Conservation (phyloP, 805 yeast species). For the Hanseniaspora vineae region DNA sequence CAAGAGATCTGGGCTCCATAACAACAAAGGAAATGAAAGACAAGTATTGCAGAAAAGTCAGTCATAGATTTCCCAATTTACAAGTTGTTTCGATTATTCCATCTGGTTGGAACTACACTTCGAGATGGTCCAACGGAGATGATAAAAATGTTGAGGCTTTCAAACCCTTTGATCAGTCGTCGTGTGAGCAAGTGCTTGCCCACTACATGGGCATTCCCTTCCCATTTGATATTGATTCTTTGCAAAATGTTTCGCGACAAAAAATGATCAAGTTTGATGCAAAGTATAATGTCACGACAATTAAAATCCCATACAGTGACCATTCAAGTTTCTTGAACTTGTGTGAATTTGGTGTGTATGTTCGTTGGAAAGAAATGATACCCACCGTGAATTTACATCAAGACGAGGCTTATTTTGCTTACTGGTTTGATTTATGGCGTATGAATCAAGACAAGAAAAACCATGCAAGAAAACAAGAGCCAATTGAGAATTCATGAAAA, state of each 20-base stretch:
- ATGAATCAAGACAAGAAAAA: conserved; percentile 5
- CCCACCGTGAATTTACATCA: conserved; percentile 54
- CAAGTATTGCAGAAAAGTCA: conserved; percentile 9
- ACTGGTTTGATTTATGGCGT: conserved; percentile 27
- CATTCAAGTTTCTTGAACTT: conserved; percentile 85
- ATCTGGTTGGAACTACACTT: conserved; percentile 76
- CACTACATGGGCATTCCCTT: conserved; percentile 7
- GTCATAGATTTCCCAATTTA: conserved; percentile 7
- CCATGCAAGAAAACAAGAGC: not conserved
- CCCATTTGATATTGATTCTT: conserved; percentile 12
- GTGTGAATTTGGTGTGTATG: conserved; percentile 42
- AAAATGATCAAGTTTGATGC: conserved; percentile 19
- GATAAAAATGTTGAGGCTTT: conserved; percentile 5
- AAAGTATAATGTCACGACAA: conserved; percentile 30
- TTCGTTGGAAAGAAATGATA: conserved; percentile 41
- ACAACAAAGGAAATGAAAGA: conserved; percentile 21
- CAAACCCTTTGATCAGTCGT: not conserved
- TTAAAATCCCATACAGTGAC: conserved; percentile 79
- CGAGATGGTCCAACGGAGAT: conserved; percentile 8
- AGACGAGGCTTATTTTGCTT: conserved; percentile 10
- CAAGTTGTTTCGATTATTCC: conserved; percentile 63
- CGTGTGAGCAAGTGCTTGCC: conserved; percentile 8
- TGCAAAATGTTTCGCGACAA: conserved; percentile 10
- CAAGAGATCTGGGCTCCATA: conserved; percentile 29
- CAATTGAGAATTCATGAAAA: not conserved